These are phyloP conservation scores for Calonectria ilicicola DNA, from an alignment of 2,329 filamentous ascomycete species.

Conservation along the genomic window DNA sequence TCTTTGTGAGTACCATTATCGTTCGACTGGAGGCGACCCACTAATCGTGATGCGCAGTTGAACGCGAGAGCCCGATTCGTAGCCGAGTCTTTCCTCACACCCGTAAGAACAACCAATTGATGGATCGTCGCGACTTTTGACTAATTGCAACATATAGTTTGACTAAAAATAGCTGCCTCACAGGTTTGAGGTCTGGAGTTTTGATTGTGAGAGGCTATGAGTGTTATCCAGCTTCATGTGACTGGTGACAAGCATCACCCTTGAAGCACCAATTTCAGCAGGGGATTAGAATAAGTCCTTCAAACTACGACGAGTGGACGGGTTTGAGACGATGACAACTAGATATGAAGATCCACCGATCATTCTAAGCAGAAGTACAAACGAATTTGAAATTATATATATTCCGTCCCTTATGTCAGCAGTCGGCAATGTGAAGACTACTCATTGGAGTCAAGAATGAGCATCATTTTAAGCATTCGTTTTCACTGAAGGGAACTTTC, in stretches of 20 bases:
- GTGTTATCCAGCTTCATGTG: constrained; percentile 27
- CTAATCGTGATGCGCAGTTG: constrained; percentile 66
- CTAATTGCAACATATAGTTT: constrained; percentile 45
- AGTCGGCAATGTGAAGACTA: neutral
- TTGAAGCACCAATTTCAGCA: constrained; percentile 27
- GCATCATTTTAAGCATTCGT: neutral
- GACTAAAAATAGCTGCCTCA: constrained; percentile 44
- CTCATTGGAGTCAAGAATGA: too few relatives aligned
- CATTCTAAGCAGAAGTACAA: constrained; percentile 34
- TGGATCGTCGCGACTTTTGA: neutral
- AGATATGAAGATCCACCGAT: constrained; percentile 37
- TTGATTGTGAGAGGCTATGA: constrained; percentile 26
- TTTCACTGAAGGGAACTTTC: neutral
- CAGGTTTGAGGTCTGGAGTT: constrained; percentile 35
- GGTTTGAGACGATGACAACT: constrained; percentile 32
- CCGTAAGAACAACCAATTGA: constrained; percentile 65
- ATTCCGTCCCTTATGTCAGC: neutral
- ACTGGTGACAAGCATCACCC: constrained; percentile 24
- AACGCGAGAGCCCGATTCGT: constrained; percentile 98
- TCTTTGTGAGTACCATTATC: constrained; percentile 79
- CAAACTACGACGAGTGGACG: constrained; percentile 22
- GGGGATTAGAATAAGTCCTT: constrained; percentile 19
- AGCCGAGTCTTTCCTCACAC: constrained; percentile 97
- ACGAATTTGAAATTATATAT: constrained; percentile 26
- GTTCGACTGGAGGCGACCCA: constrained; percentile 27